These are phyloP conservation scores for Polyporus tsugae DNA, from an alignment of 1,284 basidiomycete genomes.

Conservation along the genomic window DNA sequence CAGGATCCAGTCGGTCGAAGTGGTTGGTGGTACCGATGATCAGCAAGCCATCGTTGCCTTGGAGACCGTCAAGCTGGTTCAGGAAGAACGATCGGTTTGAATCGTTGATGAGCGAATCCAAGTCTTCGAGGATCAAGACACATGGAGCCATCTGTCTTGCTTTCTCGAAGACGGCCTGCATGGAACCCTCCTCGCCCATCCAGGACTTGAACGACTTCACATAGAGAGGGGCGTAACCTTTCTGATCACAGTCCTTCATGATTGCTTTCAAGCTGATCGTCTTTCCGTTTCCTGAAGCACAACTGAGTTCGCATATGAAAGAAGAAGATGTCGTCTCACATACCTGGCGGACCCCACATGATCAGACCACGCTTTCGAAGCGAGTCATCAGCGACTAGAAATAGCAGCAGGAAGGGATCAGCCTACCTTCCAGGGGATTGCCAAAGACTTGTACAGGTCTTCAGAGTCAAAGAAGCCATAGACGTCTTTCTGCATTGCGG, in stretches of 20 bases:
- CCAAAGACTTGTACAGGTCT: conserved; percentile 71
- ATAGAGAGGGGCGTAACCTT: conserved; percentile 74
- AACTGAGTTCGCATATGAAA: not conserved
- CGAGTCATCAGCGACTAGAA: not conserved
- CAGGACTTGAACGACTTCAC: conserved; percentile 77
- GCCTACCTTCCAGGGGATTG: conserved; percentile 83
- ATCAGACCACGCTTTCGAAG: conserved; percentile 69
- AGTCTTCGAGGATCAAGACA: conserved; percentile 81
- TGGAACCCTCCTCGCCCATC: conserved; percentile 72
- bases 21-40: conserved; percentile 87
- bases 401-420: not conserved
- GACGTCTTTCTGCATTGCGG: conserved; percentile 72
- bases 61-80: conserved; percentile 81
- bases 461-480: conserved; percentile 81
- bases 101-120: conserved; percentile 83
- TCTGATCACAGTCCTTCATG: conserved; percentile 70
- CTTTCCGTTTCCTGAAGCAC: conserved; percentile 75
- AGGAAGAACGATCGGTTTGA: conserved; percentile 85
- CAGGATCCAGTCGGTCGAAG: conserved; percentile 79
- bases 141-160: conserved; percentile 76
- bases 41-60: conserved; percentile 80
- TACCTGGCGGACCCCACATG: conserved; percentile 77
- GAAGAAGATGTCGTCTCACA: conserved; percentile 16
- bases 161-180: conserved; percentile 70
- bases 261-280: conserved; percentile 83